Evolutionary conservation across 352 stramenopile species (phyloP), one percentile per base, ranked within the genome.

Genomic region (Phytophthora sp.): DNA sequence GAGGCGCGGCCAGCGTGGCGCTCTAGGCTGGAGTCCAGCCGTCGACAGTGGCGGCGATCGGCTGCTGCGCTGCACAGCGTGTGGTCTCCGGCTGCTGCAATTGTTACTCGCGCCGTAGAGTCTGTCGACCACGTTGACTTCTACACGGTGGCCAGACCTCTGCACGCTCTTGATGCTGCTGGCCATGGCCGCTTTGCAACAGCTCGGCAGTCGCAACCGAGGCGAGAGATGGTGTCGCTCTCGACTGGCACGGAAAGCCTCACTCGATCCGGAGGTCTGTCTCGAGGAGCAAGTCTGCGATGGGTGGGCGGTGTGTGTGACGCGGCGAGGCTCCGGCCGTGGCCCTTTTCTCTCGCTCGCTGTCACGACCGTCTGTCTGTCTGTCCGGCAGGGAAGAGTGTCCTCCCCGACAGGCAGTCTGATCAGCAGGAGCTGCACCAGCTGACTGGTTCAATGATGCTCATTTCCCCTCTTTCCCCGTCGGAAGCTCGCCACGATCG

Each of bases 381-480:
- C 39, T 29, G 29, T 24, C 39, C 36, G 52, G 20, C 45, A 39
- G 42, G 61, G 56, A 65, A 67, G 64, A 74, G 58, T 71, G 69
- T 74, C 69, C 55, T 71, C 57, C 38, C 39, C 29, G 20, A 46
- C 46, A 57, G 49, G n/a, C n/a, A n/a, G n/a, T n/a, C 66, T 55
- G 64, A 76, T 73, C 64, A 77, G 59, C 18, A 66, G 23, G 64
- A 71, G 54, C 68, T 58, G 47, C 63, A 74, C 59, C 69, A 74
- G 65, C 69, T 77, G 69, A 77, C 59, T 77, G 59, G 50, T 59
- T 71, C 41, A 58, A 45, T 74, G 55, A 68, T 71, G 54, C 56
- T 77, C 69, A 77, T 77, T 77, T 77, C 53, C 50, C 58, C 64
- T 77, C 69, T 74, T 77, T 71, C 69, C 38, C 50, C 23, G 55